These are phyloP conservation scores for Betula pendula DNA, from an alignment of 306 rosid species.

Conservation along the genomic window DNA sequence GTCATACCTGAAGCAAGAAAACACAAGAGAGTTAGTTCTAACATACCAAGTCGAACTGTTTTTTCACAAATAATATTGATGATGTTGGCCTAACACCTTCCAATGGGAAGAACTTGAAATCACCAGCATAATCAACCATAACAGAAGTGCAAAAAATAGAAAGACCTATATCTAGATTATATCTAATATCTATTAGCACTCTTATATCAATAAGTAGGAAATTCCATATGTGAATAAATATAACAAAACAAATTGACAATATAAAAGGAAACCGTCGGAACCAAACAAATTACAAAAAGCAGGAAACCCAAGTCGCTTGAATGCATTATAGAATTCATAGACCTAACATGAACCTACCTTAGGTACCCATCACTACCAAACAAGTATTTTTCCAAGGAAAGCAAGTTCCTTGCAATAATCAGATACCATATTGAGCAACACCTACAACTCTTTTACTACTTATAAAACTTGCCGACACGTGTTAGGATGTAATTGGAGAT, in stretches of 20 bases:
- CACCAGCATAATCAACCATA: background rate
- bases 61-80: background rate
- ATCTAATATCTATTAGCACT: background rate
- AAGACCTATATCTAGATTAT: background rate
- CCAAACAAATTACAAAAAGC: background rate
- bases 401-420: background rate
- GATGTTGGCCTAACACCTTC: background rate
- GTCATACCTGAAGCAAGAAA: conserved; percentile 41
- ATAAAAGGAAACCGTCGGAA: background rate
- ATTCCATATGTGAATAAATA: background rate
- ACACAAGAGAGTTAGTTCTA: background rate
- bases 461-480: no score
- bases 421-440: background rate
- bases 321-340: background rate
- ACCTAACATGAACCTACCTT: background rate
- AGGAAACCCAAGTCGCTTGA: background rate
- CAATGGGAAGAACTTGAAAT: background rate
- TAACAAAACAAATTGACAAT: background rate
- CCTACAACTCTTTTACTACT: no score
- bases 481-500: no score
- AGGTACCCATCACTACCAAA: background rate
- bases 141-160: background rate
- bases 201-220: background rate
- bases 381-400: background rate
- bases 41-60: no score